Base-by-base conservation (phyloP, 768 basidiomycete species). In the Filobasidium floriforme region DNA sequence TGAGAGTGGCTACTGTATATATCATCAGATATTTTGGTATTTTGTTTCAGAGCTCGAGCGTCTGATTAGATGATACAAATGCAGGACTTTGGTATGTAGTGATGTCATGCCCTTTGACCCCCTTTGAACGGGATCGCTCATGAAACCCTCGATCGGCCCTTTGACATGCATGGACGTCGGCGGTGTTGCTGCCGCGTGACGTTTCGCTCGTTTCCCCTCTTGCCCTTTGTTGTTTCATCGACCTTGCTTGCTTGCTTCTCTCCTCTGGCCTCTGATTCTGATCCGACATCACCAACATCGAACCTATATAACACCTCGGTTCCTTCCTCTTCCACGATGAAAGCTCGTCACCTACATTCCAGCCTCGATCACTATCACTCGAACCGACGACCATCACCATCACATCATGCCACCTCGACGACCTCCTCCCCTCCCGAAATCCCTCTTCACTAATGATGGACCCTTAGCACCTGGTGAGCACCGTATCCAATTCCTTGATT, bases 401-500 rank as follows among this genome's bases (percentile, higher is more conserved):
- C 18, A n/a, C n/a, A 49, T 22, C 46, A 57, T 57, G 54, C 4
- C 54, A 1, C 54, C 54, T 28, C 19, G 26, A 57, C 22, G 54
- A 15, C 54, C 54, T 28, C 54, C 54, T 26, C 54, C 54, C 15
- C 29, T 57, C 14, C 54, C 54, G 7, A 57, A 57, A n/a, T 9
- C 7, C 54, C 26, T 57, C 18, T 57, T 57, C 15, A 28, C 26
- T 24, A n/a, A n/a, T n/a, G 26, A 57, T 57, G 54, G 54, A 26
- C 54, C 54, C 6, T n/a, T 57, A 57, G 54, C 54, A 19, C 54
- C 22, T 7, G 54, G 54, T 24, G 26, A 57, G 54, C 18, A 51
- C 7, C 15, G 29, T 15, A 4, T 28, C 24, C 4, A 57, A 6
- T 22, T 22, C 7, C 29, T 22, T n/a, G 19, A 28, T 2, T 4